Percentiles rank a stretch among this genome's conserved stretches.
Conservation (phyloP, 768 basidiomycete genomes). For the Rhizopogon sp. region DNA sequence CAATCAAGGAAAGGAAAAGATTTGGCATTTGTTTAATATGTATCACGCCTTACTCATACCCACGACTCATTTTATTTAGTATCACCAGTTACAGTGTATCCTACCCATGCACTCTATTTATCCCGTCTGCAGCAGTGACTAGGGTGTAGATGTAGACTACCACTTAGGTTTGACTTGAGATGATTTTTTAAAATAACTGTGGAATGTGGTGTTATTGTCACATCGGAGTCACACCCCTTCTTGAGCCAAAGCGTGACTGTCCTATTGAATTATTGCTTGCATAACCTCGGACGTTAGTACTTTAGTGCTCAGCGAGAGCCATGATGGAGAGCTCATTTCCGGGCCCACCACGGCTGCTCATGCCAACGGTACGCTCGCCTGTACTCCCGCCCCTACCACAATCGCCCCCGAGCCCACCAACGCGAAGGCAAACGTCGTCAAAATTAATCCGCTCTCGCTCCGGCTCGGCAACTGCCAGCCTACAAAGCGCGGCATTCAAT, state of each 20-base stretch:
- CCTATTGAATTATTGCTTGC: not conserved
- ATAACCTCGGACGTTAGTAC: not conserved
- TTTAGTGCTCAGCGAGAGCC: not conserved
- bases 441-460: slow-evolving; percentile 29
- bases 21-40: not conserved
- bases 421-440: slow-evolving; percentile 20
- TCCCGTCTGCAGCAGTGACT: not conserved
- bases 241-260: not conserved
- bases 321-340: slow-evolving; percentile 4
- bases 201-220: not conserved
- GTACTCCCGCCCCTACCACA: not conserved
- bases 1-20: not conserved
- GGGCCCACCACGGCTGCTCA: slow-evolving; percentile 16
- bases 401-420: slow-evolving; percentile 11
- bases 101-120: not conserved
- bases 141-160: not conserved
- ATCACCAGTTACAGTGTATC: not conserved
- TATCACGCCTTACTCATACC: not conserved
- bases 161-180: not conserved
- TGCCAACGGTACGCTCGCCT: slow-evolving; percentile 29
- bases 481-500: slow-evolving; percentile 10
- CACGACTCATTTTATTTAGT: not conserved
- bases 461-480: slow-evolving; percentile 21
- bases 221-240: not conserved
- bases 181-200: no score